A percentile compares a stretch with the other conserved stretches of the same genome.
Conservation (phyloP, 352 stramenopile species). For the Aphanomyces stellatus region DNA sequence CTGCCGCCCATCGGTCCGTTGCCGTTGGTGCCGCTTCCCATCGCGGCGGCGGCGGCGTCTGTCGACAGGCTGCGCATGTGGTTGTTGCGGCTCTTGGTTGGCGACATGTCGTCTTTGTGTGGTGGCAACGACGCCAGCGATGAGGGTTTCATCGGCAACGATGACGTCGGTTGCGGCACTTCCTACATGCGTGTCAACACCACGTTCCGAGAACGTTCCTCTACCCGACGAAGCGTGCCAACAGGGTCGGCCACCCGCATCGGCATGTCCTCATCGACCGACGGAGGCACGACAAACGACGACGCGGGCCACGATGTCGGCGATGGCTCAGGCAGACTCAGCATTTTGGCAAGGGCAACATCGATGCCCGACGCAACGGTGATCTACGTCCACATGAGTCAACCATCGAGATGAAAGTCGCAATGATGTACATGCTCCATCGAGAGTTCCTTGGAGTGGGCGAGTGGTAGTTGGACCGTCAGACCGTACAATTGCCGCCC, state of each 20-base stretch:
- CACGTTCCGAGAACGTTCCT: too few relatives aligned
- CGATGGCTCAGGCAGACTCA: neutral
- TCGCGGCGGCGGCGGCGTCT: neutral
- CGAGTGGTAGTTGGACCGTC: constrained; percentile 54
- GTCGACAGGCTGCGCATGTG: constrained; percentile 7
- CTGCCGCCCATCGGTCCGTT: neutral
- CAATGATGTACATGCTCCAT: constrained; percentile 33
- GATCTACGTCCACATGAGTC: constrained; percentile 17
- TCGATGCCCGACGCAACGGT: constrained; percentile 52
- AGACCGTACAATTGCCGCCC: constrained; percentile 57
- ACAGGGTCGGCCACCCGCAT: too few relatives aligned
- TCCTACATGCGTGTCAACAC: too few relatives aligned
- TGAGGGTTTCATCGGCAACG: neutral
- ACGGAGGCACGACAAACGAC: too few relatives aligned
- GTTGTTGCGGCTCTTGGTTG: neutral
- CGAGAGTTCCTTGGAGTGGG: constrained; percentile 44
- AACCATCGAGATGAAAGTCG: neutral
- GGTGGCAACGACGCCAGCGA: neutral
- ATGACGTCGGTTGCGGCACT: neutral
- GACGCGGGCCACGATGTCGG: too few relatives aligned
- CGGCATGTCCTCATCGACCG: too few relatives aligned
- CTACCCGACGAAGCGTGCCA: too few relatives aligned
- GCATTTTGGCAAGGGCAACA: constrained; percentile 39
- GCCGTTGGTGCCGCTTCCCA: neutral
- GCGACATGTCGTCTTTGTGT: too few relatives aligned